phyloP scores from a whole-genome alignment of 2,329 filamentous ascomycete species.

The Coniochaeta ligniaria region DNA sequence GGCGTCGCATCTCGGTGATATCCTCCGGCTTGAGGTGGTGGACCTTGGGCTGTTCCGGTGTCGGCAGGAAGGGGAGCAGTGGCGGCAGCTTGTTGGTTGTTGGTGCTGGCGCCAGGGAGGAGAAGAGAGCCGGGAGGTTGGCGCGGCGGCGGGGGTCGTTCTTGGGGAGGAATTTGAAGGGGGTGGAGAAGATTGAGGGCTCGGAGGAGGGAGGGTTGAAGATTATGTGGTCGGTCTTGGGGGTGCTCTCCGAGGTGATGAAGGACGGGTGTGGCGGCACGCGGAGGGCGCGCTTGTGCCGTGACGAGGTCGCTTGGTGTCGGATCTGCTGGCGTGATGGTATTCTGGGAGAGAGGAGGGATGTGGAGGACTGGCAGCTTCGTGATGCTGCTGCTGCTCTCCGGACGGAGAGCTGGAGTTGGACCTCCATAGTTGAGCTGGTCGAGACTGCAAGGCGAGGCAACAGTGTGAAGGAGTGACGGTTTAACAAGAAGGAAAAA shows the following conservation, averaged over 20 bases:
- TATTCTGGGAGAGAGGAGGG: slow-evolving; percentile 10
- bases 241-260: slow-evolving; percentile 24
- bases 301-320: slow-evolving; percentile 38
- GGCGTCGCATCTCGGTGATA: slow-evolving; percentile 51
- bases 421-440: not conserved
- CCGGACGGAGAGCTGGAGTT: not conserved
- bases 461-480: not conserved
- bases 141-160: slow-evolving; percentile 45
- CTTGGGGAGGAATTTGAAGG: slow-evolving; percentile 57
- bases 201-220: slow-evolving; percentile 41
- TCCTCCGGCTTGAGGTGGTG: slow-evolving; percentile 49
- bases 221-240: slow-evolving; percentile 31
- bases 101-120: slow-evolving; percentile 16
- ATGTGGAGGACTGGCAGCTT: slow-evolving; percentile 13
- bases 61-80: slow-evolving; percentile 7
- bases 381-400: slow-evolving; percentile 9
- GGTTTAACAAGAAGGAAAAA: not conserved
- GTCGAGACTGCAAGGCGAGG: not conserved
- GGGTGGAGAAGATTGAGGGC: slow-evolving; percentile 54
- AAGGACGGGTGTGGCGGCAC: slow-evolving; percentile 56
- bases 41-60: slow-evolving; percentile 16
- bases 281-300: slow-evolving; percentile 51
- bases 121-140: slow-evolving; percentile 37
- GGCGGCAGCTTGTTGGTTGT: slow-evolving; percentile 2
- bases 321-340: not conserved